Evolutionary conservation across 331 rosid species (phyloP).

Genomic region (Prunus yedoensis): DNA sequence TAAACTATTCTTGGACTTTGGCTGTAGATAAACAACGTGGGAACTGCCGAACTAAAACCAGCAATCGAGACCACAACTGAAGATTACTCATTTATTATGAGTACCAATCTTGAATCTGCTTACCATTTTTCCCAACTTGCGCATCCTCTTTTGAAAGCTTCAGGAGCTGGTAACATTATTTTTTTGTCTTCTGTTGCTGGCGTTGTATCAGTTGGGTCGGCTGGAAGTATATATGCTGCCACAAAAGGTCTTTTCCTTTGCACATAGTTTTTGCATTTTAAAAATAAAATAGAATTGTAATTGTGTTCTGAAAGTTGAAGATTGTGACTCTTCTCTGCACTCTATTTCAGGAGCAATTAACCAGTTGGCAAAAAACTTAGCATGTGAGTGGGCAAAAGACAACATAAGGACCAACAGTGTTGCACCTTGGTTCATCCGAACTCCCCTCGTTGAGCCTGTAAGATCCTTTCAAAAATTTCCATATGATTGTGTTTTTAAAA

Average conservation of each 20-base stretch:
- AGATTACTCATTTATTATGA: conserved; percentile 34
- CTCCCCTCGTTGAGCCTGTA: conserved; percentile 39
- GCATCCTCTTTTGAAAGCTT: conserved; percentile 53
- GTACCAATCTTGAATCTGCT: conserved; percentile 45
- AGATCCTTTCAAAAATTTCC: too few species aligned
- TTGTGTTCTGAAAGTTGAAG: too few species aligned
- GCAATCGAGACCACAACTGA: conserved; percentile 38
- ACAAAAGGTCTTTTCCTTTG: conserved; percentile 27
- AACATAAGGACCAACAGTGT: conserved; percentile 46
- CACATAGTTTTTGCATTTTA: too few species aligned
- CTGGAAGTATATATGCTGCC: conserved; percentile 31
- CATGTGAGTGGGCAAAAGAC: conserved; percentile 56
- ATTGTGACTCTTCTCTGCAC: neutral
- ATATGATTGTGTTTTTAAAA: too few species aligned
- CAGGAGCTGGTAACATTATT: conserved; percentile 38
- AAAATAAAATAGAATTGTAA: too few species aligned
- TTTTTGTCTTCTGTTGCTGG: conserved; percentile 45
- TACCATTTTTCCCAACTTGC: conserved; percentile 44
- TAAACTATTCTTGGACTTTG: neutral
- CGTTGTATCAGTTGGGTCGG: neutral
- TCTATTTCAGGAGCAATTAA: conserved; percentile 37
- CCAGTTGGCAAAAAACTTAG: conserved; percentile 39
- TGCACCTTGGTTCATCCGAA: conserved; percentile 41
- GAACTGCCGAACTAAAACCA: conserved; percentile 21
- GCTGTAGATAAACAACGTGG: conserved; percentile 46